Evolutionary conservation across 2,329 filamentous ascomycete genomes (phyloP).

Genomic region (Aspergillus luchuensis): DNA sequence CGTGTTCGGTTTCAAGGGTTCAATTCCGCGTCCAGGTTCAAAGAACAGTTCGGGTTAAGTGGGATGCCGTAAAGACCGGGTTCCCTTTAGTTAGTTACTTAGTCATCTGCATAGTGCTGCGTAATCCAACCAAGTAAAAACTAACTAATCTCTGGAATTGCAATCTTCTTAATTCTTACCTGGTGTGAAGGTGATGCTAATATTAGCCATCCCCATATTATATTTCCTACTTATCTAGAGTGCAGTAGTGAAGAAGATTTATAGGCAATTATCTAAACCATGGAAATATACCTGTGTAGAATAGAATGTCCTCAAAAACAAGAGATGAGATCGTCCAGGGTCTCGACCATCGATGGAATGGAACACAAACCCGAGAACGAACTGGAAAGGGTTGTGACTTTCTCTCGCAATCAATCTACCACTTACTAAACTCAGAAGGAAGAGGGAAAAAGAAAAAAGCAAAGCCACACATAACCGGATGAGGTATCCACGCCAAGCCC

Average conservation of each 20-base stretch:
- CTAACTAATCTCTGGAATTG: neutral
- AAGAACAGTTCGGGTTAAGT: too few relatives aligned
- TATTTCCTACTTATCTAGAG: neutral
- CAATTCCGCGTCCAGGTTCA: too few relatives aligned
- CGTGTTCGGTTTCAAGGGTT: too few relatives aligned
- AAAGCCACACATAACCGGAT: neutral
- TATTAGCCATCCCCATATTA: neutral
- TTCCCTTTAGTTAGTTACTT: too few relatives aligned
- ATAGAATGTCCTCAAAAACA: neutral
- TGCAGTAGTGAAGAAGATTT: too few relatives aligned
- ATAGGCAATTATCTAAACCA: too few relatives aligned
- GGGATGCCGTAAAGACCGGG: too few relatives aligned
- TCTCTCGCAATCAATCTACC: too few relatives aligned
- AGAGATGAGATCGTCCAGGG: neutral
- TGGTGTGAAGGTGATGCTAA: neutral
- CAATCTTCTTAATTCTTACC: neutral
- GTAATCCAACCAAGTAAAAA: neutral
- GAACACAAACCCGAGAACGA: constrained; percentile 1
- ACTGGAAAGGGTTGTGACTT: neutral
- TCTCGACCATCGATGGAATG: neutral
- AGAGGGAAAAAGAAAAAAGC: neutral
- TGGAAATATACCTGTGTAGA: too few relatives aligned
- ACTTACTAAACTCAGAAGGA: neutral
- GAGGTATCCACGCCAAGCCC: constrained; percentile 23
- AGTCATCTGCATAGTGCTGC: neutral